A percentile compares a stretch with the other conserved stretches of the same genome.
These are phyloP conservation scores for Fusarium algeriense DNA, from an alignment of 2,329 filamentous ascomycete species.

Conservation along the genomic window DNA sequence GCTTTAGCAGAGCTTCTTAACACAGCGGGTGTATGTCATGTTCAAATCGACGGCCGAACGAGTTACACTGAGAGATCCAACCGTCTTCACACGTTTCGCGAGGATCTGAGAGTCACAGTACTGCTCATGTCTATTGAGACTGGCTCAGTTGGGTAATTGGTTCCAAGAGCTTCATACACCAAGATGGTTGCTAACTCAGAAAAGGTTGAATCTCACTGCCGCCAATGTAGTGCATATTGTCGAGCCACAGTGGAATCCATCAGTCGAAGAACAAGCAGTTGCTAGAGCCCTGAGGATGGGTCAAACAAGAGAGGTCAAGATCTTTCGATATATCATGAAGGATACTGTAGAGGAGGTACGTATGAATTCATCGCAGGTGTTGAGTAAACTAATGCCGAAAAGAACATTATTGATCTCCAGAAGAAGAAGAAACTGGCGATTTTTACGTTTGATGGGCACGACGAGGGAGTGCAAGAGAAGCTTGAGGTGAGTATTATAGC, in stretches of 20 bases:
- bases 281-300: constrained; percentile 16
- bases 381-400: background rate
- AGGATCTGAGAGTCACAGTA: background rate
- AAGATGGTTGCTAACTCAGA: too few species aligned
- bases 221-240: constrained; percentile 19
- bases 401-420: constrained; percentile 17
- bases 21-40: background rate
- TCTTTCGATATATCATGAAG: constrained; percentile 24
- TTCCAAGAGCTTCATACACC: too few species aligned
- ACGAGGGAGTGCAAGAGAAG: constrained; percentile 5
- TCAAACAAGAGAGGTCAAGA: constrained; percentile 15
- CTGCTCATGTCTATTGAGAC: background rate
- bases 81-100: background rate
- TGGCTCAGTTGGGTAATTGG: background rate
- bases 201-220: constrained; percentile 12
- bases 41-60: constrained; percentile 9
- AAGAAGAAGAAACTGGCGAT: constrained; percentile 8
- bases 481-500: background rate
- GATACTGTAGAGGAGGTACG: constrained; percentile 20
- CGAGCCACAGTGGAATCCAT: constrained; percentile 33
- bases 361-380: background rate
- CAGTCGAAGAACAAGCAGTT: constrained; percentile 21
- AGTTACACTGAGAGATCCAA: constrained; percentile 15
- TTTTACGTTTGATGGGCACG: background rate
- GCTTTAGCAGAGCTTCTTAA: background rate